Conservation (phyloP, 2,329 filamentous ascomycete genomes). For the Colletotrichum zoysiae region DNA sequence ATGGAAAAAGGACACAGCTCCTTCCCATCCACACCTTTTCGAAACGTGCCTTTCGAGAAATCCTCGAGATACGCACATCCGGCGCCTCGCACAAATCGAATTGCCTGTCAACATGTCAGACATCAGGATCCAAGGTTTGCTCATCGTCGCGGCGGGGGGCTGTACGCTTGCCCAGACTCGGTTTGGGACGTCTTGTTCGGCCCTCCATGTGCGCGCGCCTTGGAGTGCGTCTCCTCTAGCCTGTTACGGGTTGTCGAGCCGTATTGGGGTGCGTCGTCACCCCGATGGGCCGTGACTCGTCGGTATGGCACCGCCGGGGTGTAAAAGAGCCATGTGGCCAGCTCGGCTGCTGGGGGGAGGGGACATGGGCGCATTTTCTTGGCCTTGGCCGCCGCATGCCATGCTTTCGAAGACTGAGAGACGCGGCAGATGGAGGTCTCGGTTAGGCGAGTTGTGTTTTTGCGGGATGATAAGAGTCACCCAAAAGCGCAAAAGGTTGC, state of each 20-base stretch:
- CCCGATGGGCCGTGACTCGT: slow-evolving; percentile 41
- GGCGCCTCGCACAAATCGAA: slow-evolving; percentile 34
- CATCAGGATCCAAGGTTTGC: neutral
- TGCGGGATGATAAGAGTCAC: neutral
- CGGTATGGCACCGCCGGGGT: slow-evolving; percentile 71
- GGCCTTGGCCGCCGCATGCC: slow-evolving; percentile 58
- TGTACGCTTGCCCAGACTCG: slow-evolving; percentile 33
- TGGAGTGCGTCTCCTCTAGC: slow-evolving; percentile 32
- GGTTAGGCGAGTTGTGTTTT: neutral
- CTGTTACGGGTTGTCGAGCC: slow-evolving; percentile 25
- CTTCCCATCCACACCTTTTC: slow-evolving; percentile 3
- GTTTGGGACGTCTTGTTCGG: slow-evolving; percentile 31
- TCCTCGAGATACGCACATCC: slow-evolving; percentile 18
- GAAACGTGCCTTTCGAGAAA: neutral
- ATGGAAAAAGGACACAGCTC: slow-evolving; percentile 1
- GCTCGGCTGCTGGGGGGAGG: slow-evolving; percentile 52
- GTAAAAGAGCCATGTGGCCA: slow-evolving; percentile 77
- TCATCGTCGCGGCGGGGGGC: slow-evolving; percentile 31
- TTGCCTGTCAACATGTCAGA: slow-evolving; percentile 19
- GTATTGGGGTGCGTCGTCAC: slow-evolving; percentile 19
- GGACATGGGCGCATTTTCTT: slow-evolving; percentile 60
- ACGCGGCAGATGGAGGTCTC: neutral
- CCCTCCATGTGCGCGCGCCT: slow-evolving; percentile 37
- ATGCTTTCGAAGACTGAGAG: slow-evolving; percentile 48
- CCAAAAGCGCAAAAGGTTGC: neutral